Percentiles rank a stretch among this genome's conserved stretches.
These are phyloP conservation scores for Lactifluus volemus DNA, from an alignment of 768 basidiomycete species.

Conservation along the genomic window DNA sequence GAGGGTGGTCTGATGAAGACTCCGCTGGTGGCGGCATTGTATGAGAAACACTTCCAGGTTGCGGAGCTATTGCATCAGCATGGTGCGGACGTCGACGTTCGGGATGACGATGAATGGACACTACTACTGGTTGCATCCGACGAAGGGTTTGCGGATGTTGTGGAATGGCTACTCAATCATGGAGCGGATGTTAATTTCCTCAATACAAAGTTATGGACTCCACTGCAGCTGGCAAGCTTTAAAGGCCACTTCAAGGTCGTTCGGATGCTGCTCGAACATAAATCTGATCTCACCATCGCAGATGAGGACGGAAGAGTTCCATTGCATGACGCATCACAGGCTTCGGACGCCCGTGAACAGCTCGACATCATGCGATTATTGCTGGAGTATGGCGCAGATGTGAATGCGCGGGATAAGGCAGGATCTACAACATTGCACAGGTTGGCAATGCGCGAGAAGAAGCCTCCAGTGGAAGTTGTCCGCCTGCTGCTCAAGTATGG, in stretches of 20 bases:
- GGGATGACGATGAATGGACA: rapidly evolving
- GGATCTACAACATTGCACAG: not conserved
- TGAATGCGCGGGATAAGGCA: not conserved
- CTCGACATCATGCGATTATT: not conserved
- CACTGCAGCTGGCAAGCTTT: not conserved
- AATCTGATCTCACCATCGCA: not conserved
- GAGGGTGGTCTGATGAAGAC: not conserved
- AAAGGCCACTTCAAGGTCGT: not conserved
- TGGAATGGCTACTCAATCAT: not conserved
- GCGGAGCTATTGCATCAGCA: not conserved
- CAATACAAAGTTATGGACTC: rapidly evolving
- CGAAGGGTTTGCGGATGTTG: not conserved
- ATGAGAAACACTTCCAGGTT: not conserved
- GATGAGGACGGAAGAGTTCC: not conserved
- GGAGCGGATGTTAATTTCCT: not conserved
- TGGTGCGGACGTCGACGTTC: not conserved
- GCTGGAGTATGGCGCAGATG: not conserved
- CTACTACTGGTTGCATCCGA: not conserved
- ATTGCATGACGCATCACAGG: not conserved
- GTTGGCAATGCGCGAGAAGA: not conserved
- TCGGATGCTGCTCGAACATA: not conserved
- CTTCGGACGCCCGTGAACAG: not conserved
- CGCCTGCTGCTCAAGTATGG: not conserved
- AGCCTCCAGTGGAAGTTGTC: not conserved
- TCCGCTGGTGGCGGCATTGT: not conserved